These are phyloP conservation scores for Penicillium lagena DNA, from an alignment of 495 filamentous ascomycete species.

Conservation along the genomic window DNA sequence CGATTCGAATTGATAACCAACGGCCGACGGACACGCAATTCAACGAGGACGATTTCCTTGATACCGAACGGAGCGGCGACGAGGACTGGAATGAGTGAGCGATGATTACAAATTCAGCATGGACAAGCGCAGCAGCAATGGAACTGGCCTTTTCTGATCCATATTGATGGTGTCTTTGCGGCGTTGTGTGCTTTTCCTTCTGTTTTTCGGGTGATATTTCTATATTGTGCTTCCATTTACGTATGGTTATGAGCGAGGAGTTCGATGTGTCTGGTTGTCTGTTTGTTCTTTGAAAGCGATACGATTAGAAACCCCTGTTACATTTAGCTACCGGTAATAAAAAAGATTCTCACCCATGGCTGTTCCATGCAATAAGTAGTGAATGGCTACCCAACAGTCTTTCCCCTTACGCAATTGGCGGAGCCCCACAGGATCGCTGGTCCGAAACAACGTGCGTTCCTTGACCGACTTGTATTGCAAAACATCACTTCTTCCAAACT, in stretches of 20 bases:
- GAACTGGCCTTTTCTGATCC: not conserved
- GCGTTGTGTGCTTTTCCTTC: not conserved
- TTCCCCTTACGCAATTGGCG: not conserved
- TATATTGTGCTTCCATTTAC: too few species aligned
- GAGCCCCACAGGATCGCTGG: slow-evolving; percentile 20
- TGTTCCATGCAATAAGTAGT: too few species aligned
- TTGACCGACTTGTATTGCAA: too few species aligned
- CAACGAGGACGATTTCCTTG: slow-evolving; percentile 74
- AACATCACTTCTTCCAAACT: not conserved
- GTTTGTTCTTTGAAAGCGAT: too few species aligned
- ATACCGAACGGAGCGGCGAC: slow-evolving; percentile 61
- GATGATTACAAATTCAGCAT: not conserved
- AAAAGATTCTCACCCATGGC: too few species aligned
- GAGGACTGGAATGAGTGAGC: slow-evolving; percentile 63
- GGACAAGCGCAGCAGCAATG: not conserved
- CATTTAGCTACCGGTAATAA: too few species aligned
- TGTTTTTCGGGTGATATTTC: not conserved
- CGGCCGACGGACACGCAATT: slow-evolving; percentile 67
- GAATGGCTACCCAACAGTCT: too few species aligned
- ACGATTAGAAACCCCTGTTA: too few species aligned
- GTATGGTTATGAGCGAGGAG: too few species aligned
- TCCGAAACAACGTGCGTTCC: not conserved
- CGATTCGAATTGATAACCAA: slow-evolving; percentile 75
- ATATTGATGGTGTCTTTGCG: not conserved
- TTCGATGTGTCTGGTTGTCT: too few species aligned